Evolutionary conservation across 2,329 filamentous ascomycete species (phyloP), one percentile per base, ranked within the genome.

Genomic region (Ophiocordyceps polyrhachis-furcata): DNA sequence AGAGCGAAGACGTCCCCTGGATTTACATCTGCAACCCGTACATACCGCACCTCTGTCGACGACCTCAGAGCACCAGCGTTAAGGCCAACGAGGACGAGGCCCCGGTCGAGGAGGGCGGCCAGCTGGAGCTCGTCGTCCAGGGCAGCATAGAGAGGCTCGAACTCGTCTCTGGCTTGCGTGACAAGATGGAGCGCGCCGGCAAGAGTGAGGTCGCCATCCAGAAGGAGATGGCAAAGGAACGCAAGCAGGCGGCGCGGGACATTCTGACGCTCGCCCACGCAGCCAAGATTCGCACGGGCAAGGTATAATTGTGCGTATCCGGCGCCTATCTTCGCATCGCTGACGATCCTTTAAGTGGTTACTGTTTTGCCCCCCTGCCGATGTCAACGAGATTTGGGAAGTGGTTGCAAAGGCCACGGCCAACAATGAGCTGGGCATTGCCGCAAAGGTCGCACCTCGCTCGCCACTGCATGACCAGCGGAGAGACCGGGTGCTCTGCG

Each of bases 21-120:
- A 84, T 93, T 42, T 86, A 73, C 64, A 73, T 83, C 40, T 71
- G 70, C 44, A 85, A 85, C 56, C 81, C 80, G 0, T 71, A 71
- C 53, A 65, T 64, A 48, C 55, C 57, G 4, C 58, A 60, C 5
- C 60, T 60, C 15, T 50, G 55, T 41, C 65, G 58, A 46, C 48
- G 46, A 8, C 51, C 58, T 5, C 49, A 58, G 32, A 64, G 58
- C 44, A 62, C 65, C 47, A 46, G 48, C 14, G 58, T 65, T 45
- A 62, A 56, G 40, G 68, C 66, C 1, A 67, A 69, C 45, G 67
- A 70, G 50, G 63, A 73, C 43, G 70, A 73, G 49, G 68, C 60
- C 0, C 69, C 69, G 0, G 63, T 64, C 45, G 62, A 66, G 48
- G 58, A 64, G 25, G 65, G 65, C 1, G 60, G 65, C 6, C 66